phyloP scores from a whole-genome alignment of 371 early-diverging fungal genomes.

The Mucor plumbeus region DNA sequence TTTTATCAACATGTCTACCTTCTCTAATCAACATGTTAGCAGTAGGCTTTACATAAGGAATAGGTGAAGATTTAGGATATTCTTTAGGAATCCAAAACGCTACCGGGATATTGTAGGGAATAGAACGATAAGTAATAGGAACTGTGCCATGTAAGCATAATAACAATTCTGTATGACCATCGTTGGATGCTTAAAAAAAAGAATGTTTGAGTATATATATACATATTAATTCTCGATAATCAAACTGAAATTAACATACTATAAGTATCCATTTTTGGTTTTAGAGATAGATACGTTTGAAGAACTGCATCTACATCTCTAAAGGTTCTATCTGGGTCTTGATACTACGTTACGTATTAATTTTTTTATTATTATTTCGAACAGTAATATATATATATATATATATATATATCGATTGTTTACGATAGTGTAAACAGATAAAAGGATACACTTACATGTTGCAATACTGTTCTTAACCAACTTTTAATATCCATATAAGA shows the following conservation, averaged over 20 bases:
- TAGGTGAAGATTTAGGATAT: slow-evolving; percentile 84
- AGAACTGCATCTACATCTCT: slow-evolving; percentile 75
- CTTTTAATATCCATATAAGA: slow-evolving; percentile 32
- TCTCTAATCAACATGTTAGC: slow-evolving; percentile 83
- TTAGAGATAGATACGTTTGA: slow-evolving; percentile 64
- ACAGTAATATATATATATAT: background rate
- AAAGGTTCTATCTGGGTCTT: slow-evolving; percentile 67
- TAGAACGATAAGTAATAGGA: slow-evolving; percentile 80
- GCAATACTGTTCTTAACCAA: slow-evolving; percentile 35
- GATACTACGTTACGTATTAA: slow-evolving; percentile 54
- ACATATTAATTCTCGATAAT: background rate
- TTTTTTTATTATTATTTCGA: background rate
- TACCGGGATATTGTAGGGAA: slow-evolving; percentile 93
- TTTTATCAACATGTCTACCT: slow-evolving; percentile 82
- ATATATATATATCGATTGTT: background rate
- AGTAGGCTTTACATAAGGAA: slow-evolving; percentile 88
- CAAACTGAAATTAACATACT: slow-evolving; percentile 50
- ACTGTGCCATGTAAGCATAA: slow-evolving; percentile 87
- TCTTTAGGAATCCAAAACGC: slow-evolving; percentile 86
- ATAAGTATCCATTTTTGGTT: slow-evolving; percentile 74
- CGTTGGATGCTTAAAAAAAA: slow-evolving; percentile 61
- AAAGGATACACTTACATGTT: slow-evolving; percentile 21
- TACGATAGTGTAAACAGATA: background rate
- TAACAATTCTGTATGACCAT: slow-evolving; percentile 72
- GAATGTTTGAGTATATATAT: background rate